Conservation (phyloP, 176 grass and related monocot species). For the Rhynchospora breviuscula region DNA sequence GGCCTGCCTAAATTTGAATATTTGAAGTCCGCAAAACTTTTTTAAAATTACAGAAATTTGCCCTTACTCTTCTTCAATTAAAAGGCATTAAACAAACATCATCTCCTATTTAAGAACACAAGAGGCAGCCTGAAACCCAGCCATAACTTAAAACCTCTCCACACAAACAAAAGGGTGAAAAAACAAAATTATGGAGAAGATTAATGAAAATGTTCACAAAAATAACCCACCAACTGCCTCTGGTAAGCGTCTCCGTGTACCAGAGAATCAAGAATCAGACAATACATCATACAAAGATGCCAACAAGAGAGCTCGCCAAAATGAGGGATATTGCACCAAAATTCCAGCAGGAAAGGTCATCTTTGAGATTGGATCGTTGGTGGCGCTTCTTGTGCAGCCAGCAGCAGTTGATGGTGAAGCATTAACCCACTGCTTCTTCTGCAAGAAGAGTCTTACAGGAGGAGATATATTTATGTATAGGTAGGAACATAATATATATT, state of each 20-base stretch:
- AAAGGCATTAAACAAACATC: constrained; percentile 6
- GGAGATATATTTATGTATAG: constrained; percentile 19
- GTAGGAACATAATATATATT: background rate
- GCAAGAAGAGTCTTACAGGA: background rate
- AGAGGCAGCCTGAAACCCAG: background rate
- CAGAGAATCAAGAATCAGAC: background rate
- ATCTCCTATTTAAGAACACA: constrained; percentile 21
- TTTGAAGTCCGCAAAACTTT: background rate
- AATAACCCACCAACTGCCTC: background rate
- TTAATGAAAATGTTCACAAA: background rate
- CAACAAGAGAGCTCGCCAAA: background rate
- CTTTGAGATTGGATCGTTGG: constrained; percentile 2
- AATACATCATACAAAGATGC: background rate
- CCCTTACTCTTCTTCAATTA: background rate
- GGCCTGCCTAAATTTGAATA: background rate
- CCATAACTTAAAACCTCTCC: background rate
- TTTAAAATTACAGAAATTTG: background rate
- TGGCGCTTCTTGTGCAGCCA: background rate
- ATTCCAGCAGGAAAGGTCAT: background rate
- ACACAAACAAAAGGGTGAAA: background rate
- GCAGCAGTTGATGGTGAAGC: background rate
- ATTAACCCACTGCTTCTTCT: background rate
- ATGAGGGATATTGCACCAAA: background rate
- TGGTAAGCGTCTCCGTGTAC: constrained; percentile 4
- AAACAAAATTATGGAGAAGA: background rate